These are phyloP conservation scores for Haplographium delicatum DNA, from an alignment of 495 filamentous ascomycete species.

Conservation along the genomic window DNA sequence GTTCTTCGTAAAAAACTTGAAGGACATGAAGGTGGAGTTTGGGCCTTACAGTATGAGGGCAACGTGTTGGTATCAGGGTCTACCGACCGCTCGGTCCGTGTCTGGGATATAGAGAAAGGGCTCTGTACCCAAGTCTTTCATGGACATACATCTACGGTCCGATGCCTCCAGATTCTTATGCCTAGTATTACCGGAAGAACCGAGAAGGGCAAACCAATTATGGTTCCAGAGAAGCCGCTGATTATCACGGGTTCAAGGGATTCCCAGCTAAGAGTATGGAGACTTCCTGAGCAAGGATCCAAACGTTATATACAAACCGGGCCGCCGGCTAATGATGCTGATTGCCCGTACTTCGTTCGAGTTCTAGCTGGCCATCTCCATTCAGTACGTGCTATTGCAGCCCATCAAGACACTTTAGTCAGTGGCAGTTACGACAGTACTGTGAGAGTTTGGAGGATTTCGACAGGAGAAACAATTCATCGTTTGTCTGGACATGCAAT, in stretches of 20 bases:
- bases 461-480: slow-evolving; percentile 84
- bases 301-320: slow-evolving; percentile 69
- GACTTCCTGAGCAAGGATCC: slow-evolving; percentile 77
- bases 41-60: slow-evolving; percentile 94
- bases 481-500: slow-evolving; percentile 82
- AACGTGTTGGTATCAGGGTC: slow-evolving; percentile 94
- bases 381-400: slow-evolving; percentile 97
- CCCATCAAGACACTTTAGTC: slow-evolving; percentile 93
- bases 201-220: slow-evolving; percentile 67
- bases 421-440: slow-evolving; percentile 97
- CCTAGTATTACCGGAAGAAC: slow-evolving; percentile 71
- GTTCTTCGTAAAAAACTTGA: slow-evolving; percentile 73
- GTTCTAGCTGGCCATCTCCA: slow-evolving; percentile 81
- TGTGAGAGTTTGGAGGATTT: slow-evolving; percentile 96
- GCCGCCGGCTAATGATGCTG: slow-evolving; percentile 68
- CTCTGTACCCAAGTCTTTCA: slow-evolving; percentile 93
- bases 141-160: slow-evolving; percentile 94
- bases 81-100: slow-evolving; percentile 89
- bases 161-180: slow-evolving; percentile 92
- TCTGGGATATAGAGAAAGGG: slow-evolving; percentile 94
- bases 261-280: slow-evolving; percentile 92
- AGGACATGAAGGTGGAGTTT: slow-evolving; percentile 96
- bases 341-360: slow-evolving; percentile 92
- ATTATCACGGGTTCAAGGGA: slow-evolving; percentile 98
- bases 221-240: slow-evolving; percentile 86